Evolutionary conservation across 2,329 filamentous ascomycete species (phyloP).

Genomic region (Sordariomycetes sp.): DNA sequence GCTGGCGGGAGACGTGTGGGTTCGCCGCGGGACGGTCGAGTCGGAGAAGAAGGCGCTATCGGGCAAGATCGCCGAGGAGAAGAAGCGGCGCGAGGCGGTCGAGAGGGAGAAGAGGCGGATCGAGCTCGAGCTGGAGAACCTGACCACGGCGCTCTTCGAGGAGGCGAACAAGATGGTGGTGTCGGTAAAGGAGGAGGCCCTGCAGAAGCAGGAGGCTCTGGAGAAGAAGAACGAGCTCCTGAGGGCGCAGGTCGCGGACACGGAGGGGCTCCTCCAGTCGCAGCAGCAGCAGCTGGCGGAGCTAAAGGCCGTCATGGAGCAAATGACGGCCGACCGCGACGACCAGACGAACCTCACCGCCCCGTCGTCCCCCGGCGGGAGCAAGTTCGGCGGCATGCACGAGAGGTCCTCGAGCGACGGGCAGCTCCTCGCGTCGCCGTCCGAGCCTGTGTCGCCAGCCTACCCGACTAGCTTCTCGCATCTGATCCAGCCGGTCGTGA

Average conservation of each 20-base stretch:
- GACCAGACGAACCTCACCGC: constrained; percentile 61
- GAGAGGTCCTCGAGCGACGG: constrained; percentile 32
- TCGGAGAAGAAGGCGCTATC: constrained; percentile 52
- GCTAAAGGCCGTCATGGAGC: constrained; percentile 85
- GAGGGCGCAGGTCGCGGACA: constrained; percentile 72
- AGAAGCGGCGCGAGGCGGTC: constrained; percentile 44
- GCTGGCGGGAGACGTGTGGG: constrained; percentile 60
- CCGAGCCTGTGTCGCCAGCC: constrained; percentile 36
- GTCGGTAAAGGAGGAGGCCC: constrained; percentile 76
- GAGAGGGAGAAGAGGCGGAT: constrained; percentile 79
- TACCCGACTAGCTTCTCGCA: constrained; percentile 65
- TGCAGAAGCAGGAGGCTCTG: constrained; percentile 67
- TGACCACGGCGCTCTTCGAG: constrained; percentile 90
- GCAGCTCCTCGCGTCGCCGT: constrained; percentile 15
- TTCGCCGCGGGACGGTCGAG: constrained; percentile 64
- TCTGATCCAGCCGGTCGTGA: constrained; percentile 69
- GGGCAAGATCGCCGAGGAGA: constrained; percentile 50
- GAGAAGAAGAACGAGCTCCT: constrained; percentile 82
- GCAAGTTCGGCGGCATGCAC: constrained; percentile 58
- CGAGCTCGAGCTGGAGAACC: constrained; percentile 78
- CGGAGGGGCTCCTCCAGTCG: constrained; percentile 70
- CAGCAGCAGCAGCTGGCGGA: constrained; percentile 89
- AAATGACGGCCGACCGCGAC: constrained; percentile 62
- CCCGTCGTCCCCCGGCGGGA: constrained; percentile 64
- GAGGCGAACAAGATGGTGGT: constrained; percentile 99